These are phyloP conservation scores for Fusarium sp. DNA, from an alignment of 2,329 filamentous ascomycete genomes.

Conservation along the genomic window DNA sequence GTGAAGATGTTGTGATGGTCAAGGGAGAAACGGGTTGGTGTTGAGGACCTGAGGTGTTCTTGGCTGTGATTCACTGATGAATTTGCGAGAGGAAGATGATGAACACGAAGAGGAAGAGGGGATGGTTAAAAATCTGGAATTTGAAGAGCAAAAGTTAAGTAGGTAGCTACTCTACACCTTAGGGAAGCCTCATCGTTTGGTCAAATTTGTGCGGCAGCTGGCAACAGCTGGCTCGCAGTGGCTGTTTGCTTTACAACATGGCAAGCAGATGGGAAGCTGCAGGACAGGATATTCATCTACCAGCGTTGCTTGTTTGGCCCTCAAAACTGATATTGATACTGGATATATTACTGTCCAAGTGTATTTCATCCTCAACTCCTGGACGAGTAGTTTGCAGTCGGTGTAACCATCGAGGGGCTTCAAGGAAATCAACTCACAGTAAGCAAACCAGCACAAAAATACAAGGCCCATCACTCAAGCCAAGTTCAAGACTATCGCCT, in stretches of 20 bases:
- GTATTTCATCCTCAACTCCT: not conserved
- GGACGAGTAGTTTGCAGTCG: not conserved
- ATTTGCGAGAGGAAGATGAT: not conserved
- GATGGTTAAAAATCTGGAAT: not conserved
- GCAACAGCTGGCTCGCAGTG: slow-evolving; percentile 2
- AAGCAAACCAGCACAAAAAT: not conserved
- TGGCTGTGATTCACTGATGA: slow-evolving; percentile 16
- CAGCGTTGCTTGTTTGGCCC: not conserved
- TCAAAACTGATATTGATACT: not conserved
- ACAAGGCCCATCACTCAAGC: not conserved
- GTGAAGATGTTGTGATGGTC: not conserved
- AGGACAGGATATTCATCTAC: not conserved
- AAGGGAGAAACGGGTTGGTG: not conserved
- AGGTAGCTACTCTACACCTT: not conserved
- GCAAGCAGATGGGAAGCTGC: not conserved
- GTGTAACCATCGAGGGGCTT: not conserved
- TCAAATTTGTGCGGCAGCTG: slow-evolving; percentile 6
- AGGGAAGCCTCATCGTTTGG: not conserved
- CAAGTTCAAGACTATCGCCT: not conserved
- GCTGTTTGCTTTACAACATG: slow-evolving; percentile 7
- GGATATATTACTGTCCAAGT: not conserved
- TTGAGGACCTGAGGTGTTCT: not conserved
- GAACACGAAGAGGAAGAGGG: not conserved
- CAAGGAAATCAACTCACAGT: not conserved
- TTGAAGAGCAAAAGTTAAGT: not conserved